These are phyloP conservation scores for Massospora cicadina DNA, from an alignment of 371 early-diverging fungal species.

Conservation along the genomic window DNA sequence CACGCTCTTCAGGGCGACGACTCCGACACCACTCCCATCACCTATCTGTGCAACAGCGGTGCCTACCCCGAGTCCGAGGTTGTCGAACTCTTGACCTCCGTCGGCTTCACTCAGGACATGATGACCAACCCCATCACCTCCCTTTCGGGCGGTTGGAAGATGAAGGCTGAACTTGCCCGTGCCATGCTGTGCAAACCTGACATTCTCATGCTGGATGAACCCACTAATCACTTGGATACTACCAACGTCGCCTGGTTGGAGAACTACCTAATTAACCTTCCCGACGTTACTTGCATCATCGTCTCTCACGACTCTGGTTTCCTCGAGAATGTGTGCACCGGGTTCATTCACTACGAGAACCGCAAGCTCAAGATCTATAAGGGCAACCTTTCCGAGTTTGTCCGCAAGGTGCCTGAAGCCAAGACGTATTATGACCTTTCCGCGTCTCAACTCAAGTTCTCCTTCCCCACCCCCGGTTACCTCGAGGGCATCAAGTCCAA, in stretches of 20 bases:
- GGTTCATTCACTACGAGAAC: slow-evolving; percentile 62
- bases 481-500: slow-evolving; percentile 57
- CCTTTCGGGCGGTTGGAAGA: slow-evolving; percentile 81
- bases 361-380: slow-evolving; percentile 59
- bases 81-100: slow-evolving; percentile 32
- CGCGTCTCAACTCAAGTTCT: slow-evolving; percentile 32
- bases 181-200: slow-evolving; percentile 72
- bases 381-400: slow-evolving; percentile 72
- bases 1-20: slow-evolving; percentile 63
- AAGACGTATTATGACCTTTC: slow-evolving; percentile 51
- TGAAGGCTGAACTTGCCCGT: slow-evolving; percentile 71
- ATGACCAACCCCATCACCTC: slow-evolving; percentile 42
- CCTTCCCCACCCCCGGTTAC: slow-evolving; percentile 49
- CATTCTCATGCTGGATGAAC: slow-evolving; percentile 76
- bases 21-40: slow-evolving; percentile 41
- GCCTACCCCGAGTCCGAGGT: slow-evolving; percentile 24
- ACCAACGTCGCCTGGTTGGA: slow-evolving; percentile 68
- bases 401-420: slow-evolving; percentile 55
- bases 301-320: slow-evolving; percentile 85
- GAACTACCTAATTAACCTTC: slow-evolving; percentile 48
- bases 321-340: slow-evolving; percentile 67
- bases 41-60: slow-evolving; percentile 26
- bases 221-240: slow-evolving; percentile 85
- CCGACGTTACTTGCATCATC: slow-evolving; percentile 61
- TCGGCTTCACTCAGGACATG: slow-evolving; percentile 51